Evolutionary conservation across 2,329 filamentous ascomycete genomes (phyloP).

Genomic region (Alternaria gaisen): DNA sequence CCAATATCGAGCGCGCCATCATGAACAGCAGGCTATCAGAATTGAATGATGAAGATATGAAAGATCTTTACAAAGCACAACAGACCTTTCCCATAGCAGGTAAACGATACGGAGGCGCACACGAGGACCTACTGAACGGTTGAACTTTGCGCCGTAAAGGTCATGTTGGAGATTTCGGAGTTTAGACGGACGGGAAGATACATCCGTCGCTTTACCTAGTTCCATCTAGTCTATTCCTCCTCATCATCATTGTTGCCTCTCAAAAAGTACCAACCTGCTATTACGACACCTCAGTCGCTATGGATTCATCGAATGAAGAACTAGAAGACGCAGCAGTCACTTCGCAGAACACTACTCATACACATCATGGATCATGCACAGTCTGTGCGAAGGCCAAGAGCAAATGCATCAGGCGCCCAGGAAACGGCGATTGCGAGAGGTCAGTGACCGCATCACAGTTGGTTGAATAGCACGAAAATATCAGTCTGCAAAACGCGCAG

Average conservation of each 20-base stretch:
- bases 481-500: too few species aligned
- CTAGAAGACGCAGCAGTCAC: too few species aligned
- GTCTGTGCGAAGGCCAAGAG: neutral
- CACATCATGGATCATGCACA: neutral
- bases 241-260: neutral
- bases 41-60: too few species aligned
- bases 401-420: neutral
- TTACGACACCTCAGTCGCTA: too few species aligned
- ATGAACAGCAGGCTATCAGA: too few species aligned
- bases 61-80: too few species aligned
- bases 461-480: too few species aligned
- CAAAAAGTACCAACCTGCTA: too few species aligned
- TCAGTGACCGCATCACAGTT: neutral
- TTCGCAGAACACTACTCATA: too few species aligned
- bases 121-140: conserved; percentile 19
- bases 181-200: conserved; percentile 7
- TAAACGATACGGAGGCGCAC: conserved; percentile 20
- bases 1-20: conserved; percentile 59
- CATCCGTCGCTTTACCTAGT: neutral
- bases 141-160: neutral
- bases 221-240: neutral
- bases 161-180: conserved; percentile 2
- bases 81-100: conserved; percentile 12
- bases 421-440: neutral
- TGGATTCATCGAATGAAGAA: too few species aligned